Conservation (phyloP, 768 basidiomycete genomes). For the Serpula lacrymans region DNA sequence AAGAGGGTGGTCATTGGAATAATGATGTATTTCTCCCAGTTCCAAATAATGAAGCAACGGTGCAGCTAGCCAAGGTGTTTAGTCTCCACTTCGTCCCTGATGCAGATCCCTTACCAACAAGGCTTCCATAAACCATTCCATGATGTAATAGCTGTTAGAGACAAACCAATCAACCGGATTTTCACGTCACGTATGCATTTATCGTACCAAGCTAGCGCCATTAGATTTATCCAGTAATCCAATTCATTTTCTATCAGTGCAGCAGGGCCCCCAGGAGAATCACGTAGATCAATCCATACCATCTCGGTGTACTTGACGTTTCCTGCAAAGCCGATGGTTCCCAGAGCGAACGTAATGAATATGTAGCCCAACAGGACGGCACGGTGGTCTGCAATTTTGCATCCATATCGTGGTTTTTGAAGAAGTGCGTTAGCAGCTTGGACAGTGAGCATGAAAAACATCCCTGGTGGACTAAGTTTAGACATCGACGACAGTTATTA, state of each 20-base stretch:
- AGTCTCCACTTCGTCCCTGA: no score
- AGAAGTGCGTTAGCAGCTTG: not conserved
- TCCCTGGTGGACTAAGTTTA: constrained; percentile 9
- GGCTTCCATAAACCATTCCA: constrained; percentile 26
- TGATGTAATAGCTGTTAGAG: constrained; percentile 18
- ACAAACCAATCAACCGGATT: not conserved
- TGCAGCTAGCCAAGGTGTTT: constrained; percentile 9
- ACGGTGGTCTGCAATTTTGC: constrained; percentile 3
- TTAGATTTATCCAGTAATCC: constrained; percentile 15
- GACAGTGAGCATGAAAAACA: constrained; percentile 15
- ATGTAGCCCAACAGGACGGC: constrained; percentile 17
- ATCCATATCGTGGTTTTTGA: not conserved
- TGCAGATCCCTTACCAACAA: constrained; percentile 11
- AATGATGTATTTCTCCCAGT: constrained; percentile 4
- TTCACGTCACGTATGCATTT: not conserved
- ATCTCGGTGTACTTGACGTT: constrained; percentile 25
- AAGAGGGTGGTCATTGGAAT: constrained; percentile 13
- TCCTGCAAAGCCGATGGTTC: constrained; percentile 14
- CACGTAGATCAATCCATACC: constrained; percentile 31
- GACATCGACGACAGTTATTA: not conserved
- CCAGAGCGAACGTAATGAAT: constrained; percentile 18
- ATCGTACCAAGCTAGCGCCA: constrained; percentile 16
- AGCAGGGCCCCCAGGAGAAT: constrained; percentile 18
- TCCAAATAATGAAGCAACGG: constrained; percentile 12
- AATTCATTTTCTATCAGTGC: constrained; percentile 12